These are phyloP conservation scores for Trichoderma sp. DNA, from an alignment of 2,329 filamentous ascomycete species.

Conservation along the genomic window DNA sequence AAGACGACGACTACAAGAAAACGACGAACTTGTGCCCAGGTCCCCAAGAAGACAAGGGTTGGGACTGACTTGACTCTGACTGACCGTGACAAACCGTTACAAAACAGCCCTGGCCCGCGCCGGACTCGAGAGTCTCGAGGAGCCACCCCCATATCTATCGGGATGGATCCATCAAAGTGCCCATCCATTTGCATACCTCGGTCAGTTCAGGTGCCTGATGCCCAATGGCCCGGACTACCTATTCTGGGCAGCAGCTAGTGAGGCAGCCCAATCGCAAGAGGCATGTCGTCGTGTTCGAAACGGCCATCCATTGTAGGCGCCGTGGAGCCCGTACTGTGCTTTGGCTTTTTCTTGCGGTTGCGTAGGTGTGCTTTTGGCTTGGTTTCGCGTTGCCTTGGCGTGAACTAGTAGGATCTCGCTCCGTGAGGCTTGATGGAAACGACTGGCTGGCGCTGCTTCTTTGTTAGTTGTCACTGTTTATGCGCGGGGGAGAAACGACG, in stretches of 20 bases:
- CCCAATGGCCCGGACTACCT: slow-evolving; percentile 18
- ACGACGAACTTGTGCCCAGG: not conserved
- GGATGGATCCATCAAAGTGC: not conserved
- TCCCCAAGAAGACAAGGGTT: not conserved
- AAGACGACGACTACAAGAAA: not conserved
- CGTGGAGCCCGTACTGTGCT: not conserved
- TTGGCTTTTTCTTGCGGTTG: not conserved
- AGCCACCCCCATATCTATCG: not conserved
- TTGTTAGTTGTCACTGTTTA: not conserved
- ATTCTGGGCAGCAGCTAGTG: slow-evolving; percentile 8
- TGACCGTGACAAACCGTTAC: slow-evolving; percentile 12
- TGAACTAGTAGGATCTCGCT: not conserved
- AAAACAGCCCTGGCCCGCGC: not conserved
- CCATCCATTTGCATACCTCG: not conserved
- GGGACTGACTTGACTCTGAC: not conserved
- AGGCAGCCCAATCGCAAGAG: slow-evolving; percentile 16
- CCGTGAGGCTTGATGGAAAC: not conserved
- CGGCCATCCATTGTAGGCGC: not conserved
- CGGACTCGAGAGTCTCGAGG: not conserved
- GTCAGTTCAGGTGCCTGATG: slow-evolving; percentile 21
- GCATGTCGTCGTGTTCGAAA: slow-evolving; percentile 13
- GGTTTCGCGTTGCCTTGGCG: not conserved
- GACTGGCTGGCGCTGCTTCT: not conserved
- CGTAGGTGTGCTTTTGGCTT: not conserved
- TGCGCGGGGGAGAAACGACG: not conserved